Conservation (phyloP, 371 early-diverging fungal genomes). For the Conidiobolus incongruus region DNA sequence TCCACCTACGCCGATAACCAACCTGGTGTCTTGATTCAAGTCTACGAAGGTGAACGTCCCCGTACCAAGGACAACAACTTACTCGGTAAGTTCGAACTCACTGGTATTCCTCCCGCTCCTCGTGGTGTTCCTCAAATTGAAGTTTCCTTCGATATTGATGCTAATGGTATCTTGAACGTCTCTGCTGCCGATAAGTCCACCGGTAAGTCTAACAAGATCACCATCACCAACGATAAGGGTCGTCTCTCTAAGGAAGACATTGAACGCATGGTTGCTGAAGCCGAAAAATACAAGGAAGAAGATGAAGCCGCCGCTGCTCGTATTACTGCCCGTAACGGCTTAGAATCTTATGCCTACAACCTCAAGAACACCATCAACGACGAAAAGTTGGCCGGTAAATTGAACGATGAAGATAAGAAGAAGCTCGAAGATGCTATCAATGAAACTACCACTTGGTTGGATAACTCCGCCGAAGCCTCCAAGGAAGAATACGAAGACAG, state of each 20-base stretch:
- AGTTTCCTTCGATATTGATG: no score
- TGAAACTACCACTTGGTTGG: constrained; percentile 76
- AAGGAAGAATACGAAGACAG: no score
- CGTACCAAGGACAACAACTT: constrained; percentile 91
- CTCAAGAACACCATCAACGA: constrained; percentile 61
- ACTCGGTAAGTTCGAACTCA: no score
- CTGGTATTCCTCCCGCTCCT: no score
- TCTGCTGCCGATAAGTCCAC: no score
- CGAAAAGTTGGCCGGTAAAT: constrained; percentile 60
- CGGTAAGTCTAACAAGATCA: no score
- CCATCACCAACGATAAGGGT: no score
- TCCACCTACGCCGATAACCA: constrained; percentile 97
- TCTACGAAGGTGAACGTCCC: constrained; percentile 94
- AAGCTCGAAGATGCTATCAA: constrained; percentile 57
- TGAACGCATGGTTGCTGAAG: constrained; percentile 89
- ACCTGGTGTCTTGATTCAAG: constrained; percentile 92
- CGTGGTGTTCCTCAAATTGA: no score
- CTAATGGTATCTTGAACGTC: no score
- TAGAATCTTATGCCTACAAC: constrained; percentile 70
- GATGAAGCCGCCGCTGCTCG: constrained; percentile 59
- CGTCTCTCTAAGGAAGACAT: no score
- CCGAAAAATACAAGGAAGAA: constrained; percentile 91
- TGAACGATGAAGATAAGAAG: constrained; percentile 64
- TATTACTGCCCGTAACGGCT: no score
- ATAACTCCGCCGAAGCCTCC: constrained; percentile 66